Evolutionary conservation across 257 asterid genomes (phyloP).

Genomic region (Nicotiana tomentosiformis): DNA sequence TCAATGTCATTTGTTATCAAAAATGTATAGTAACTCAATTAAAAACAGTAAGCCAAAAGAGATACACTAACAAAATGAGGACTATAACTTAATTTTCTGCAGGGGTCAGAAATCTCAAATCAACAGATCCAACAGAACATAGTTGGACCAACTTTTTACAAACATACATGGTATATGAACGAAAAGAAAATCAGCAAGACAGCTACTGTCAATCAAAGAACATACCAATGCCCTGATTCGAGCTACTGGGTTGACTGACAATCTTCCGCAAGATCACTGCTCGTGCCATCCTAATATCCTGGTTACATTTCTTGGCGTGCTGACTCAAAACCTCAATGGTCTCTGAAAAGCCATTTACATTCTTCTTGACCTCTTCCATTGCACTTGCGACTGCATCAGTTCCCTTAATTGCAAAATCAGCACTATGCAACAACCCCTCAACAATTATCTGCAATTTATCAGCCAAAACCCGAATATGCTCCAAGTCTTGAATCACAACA

Average conservation of each 20-base stretch:
- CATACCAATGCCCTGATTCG: constrained; percentile 1
- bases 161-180: neutral
- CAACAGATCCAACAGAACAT: neutral
- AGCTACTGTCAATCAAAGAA: constrained; percentile 6
- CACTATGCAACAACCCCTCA: constrained; percentile 22
- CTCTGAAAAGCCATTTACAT: constrained; percentile 33
- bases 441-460: constrained; percentile 39
- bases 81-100: neutral
- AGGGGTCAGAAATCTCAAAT: neutral
- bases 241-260: constrained; percentile 36
- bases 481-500: constrained; percentile 47
- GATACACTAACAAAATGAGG: neutral
- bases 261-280: constrained; percentile 59
- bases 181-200: neutral
- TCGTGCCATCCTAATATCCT: constrained; percentile 51
- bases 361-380: constrained; percentile 43
- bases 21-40: neutral
- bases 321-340: constrained; percentile 37
- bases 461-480: constrained; percentile 31
- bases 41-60: neutral
- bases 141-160: neutral
- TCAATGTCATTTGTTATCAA: neutral
- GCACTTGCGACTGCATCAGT: constrained; percentile 28
- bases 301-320: constrained; percentile 45
- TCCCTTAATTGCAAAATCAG: constrained; percentile 21